Evolutionary conservation across 2,329 filamentous ascomycete genomes (phyloP).

Genomic region (Colletotrichum tropicicola): DNA sequence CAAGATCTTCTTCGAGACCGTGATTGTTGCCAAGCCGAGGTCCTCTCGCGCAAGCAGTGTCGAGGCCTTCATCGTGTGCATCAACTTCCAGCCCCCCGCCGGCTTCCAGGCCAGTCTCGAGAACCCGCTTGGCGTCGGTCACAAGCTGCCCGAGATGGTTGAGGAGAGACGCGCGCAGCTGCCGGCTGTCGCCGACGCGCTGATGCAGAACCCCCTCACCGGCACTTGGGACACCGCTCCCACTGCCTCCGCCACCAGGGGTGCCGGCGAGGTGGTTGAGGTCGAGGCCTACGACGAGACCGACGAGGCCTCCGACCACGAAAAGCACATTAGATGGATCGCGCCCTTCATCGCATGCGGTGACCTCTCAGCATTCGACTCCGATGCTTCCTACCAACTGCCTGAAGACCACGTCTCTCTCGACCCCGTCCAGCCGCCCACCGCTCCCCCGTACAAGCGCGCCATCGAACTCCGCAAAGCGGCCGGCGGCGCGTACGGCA

Average conservation of each 20-base stretch:
- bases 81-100: slow-evolving; percentile 83
- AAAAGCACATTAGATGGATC: slow-evolving; percentile 73
- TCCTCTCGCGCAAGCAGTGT: slow-evolving; percentile 96
- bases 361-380: slow-evolving; percentile 93
- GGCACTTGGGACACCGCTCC: slow-evolving; percentile 50
- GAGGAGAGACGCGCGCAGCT: slow-evolving; percentile 49
- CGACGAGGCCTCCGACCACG: slow-evolving; percentile 46
- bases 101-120: slow-evolving; percentile 81
- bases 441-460: slow-evolving; percentile 92
- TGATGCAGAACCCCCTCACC: slow-evolving; percentile 55
- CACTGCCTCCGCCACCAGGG: neutral
- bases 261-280: slow-evolving; percentile 25
- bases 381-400: slow-evolving; percentile 91
- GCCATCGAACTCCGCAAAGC: slow-evolving; percentile 85
- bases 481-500: slow-evolving; percentile 80
- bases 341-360: slow-evolving; percentile 97
- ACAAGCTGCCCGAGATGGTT: slow-evolving; percentile 60
- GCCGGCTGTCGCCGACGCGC: slow-evolving; percentile 49
- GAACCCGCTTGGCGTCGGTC: slow-evolving; percentile 75
- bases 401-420: slow-evolving; percentile 87
- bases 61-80: slow-evolving; percentile 95
- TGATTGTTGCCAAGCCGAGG: slow-evolving; percentile 91
- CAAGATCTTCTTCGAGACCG: slow-evolving; percentile 86
- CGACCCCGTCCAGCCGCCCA: slow-evolving; percentile 93
- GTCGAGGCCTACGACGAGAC: slow-evolving; percentile 39